phyloP scores from a whole-genome alignment of 352 stramenopile genomes.

The Phytophthora boehmeriae region DNA sequence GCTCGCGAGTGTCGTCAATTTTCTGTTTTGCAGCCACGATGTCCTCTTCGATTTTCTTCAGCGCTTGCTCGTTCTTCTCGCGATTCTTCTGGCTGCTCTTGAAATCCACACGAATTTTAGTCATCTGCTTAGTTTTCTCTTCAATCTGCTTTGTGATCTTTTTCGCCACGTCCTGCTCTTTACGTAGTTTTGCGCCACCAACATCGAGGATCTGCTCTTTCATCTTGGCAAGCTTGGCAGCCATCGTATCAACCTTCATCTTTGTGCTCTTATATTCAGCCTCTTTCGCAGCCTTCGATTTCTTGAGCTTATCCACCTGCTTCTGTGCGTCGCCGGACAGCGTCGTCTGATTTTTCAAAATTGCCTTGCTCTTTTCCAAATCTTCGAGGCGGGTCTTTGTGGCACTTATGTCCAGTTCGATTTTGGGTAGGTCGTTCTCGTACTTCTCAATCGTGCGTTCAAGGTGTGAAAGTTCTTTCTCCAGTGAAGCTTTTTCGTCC shows the following conservation, averaged over 20 bases:
- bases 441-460: constrained; percentile 90
- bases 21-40: constrained; percentile 70
- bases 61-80: constrained; percentile 68
- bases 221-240: constrained; percentile 85
- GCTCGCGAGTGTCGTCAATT: constrained; percentile 85
- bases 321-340: constrained; percentile 89
- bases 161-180: constrained; percentile 90
- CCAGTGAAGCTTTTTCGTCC: constrained; percentile 68
- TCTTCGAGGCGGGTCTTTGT: constrained; percentile 70
- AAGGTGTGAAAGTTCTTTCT: constrained; percentile 86
- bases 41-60: constrained; percentile 78
- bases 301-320: constrained; percentile 85
- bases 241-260: constrained; percentile 68
- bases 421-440: constrained; percentile 91
- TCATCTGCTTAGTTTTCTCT: constrained; percentile 90
- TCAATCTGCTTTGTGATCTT: constrained; percentile 88
- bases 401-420: constrained; percentile 83
- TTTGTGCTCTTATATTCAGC: constrained; percentile 79
- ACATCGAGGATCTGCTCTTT: constrained; percentile 97
- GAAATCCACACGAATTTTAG: constrained; percentile 84
- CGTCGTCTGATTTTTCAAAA: constrained; percentile 88
- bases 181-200: constrained; percentile 93
- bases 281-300: constrained; percentile 90
- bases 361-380: constrained; percentile 58
- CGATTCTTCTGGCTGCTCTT: constrained; percentile 84